A percentile compares a stretch with the other conserved stretches of the same genome.
Evolutionary conservation across 495 filamentous ascomycete species (phyloP).

Genomic region (Immersiella caudata): DNA sequence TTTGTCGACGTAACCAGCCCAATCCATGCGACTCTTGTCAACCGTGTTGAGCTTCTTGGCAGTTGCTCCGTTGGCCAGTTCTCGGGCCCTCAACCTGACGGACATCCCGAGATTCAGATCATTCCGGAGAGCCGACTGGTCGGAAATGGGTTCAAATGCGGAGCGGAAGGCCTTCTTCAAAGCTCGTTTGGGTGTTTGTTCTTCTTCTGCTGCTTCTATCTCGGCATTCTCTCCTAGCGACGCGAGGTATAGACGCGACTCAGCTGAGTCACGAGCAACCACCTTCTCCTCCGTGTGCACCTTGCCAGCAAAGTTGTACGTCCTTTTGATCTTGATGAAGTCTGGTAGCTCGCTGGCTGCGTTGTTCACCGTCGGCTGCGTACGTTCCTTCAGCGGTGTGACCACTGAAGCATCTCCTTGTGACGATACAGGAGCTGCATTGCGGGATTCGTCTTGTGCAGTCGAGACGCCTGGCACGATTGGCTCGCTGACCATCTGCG

Average conservation of each 20-base stretch:
- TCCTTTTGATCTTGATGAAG: constrained; percentile 81
- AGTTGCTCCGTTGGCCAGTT: constrained; percentile 47
- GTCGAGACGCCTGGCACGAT: not conserved
- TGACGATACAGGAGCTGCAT: not conserved
- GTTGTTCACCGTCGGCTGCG: not conserved
- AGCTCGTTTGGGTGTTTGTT: constrained; percentile 55
- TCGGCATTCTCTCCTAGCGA: constrained; percentile 48
- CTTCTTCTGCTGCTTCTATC: constrained; percentile 30
- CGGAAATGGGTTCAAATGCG: constrained; percentile 73
- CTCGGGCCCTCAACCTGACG: constrained; percentile 42
- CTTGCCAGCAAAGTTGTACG: constrained; percentile 90
- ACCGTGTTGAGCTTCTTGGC: constrained; percentile 92
- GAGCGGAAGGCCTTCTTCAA: constrained; percentile 72
- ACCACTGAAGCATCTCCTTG: constrained; percentile 22
- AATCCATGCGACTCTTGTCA: constrained; percentile 93
- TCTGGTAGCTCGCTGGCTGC: constrained; percentile 30
- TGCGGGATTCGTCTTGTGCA: constrained; percentile 2
- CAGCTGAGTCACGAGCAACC: constrained; percentile 76
- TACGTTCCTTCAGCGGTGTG: constrained; percentile 30
- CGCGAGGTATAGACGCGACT: constrained; percentile 75
- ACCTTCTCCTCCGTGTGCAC: constrained; percentile 79
- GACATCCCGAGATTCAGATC: constrained; percentile 56
- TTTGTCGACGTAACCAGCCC: constrained; percentile 90
- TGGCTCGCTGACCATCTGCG: constrained; percentile 64
- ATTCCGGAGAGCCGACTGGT: constrained; percentile 45